Conservation (phyloP, 805 yeast species). For the Kuraishia ogatae region DNA sequence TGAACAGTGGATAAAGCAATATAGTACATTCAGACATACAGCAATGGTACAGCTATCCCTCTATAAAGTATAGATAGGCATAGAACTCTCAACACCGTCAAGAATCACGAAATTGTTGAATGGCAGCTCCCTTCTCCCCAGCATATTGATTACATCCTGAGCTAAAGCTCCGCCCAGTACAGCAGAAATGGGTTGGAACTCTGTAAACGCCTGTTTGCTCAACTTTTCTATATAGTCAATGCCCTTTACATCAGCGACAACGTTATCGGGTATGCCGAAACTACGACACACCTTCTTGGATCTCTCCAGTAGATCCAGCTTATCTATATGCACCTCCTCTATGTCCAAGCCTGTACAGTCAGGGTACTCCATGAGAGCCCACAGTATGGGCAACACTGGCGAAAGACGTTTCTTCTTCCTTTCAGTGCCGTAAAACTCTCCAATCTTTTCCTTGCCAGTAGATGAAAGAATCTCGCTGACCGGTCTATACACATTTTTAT, state of each 20-base stretch:
- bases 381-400: constrained; percentile 49
- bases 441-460: constrained; percentile 24
- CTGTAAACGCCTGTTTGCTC: constrained; percentile 44
- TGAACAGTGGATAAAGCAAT: too few species aligned
- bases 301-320: constrained; percentile 18
- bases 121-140: constrained; percentile 72
- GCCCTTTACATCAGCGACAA: constrained; percentile 24
- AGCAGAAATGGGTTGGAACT: constrained; percentile 79
- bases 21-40: background rate
- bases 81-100: constrained; percentile 62
- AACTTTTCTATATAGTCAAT: constrained; percentile 28
- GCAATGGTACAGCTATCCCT: constrained; percentile 5
- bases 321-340: constrained; percentile 13
- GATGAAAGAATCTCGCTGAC: constrained; percentile 27
- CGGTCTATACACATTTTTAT: constrained; percentile 27
- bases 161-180: constrained; percentile 84
- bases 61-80: constrained; percentile 63
- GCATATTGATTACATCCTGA: constrained; percentile 80
- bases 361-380: constrained; percentile 45
- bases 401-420: constrained; percentile 38
- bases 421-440: constrained; percentile 13
- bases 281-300: constrained; percentile 23
- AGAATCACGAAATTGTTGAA: constrained; percentile 72
- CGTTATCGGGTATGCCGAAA: constrained; percentile 37
- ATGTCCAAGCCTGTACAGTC: constrained; percentile 15